Evolutionary conservation across 1,284 basidiomycete genomes (phyloP).

Genomic region (Tilletia caries): DNA sequence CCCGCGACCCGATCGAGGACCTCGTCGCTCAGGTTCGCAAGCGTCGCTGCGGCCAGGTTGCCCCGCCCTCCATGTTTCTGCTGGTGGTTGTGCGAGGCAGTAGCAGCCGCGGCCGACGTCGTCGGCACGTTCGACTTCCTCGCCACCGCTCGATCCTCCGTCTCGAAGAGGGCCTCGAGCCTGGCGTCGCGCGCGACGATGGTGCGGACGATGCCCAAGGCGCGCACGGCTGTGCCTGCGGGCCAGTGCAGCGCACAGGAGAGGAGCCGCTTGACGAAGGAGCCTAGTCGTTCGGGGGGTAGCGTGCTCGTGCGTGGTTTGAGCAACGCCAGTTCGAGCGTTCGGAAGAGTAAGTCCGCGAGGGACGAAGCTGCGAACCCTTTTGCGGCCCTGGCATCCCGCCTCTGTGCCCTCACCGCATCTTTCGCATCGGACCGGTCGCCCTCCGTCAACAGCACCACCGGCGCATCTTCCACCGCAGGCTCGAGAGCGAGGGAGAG

Average conservation of each 20-base stretch:
- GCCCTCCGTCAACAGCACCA: background rate
- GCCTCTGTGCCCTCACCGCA: slow-evolving; percentile 13
- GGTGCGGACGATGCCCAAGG: slow-evolving; percentile 69
- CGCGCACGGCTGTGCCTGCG: slow-evolving; percentile 64
- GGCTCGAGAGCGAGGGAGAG: slow-evolving; percentile 58
- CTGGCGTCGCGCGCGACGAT: slow-evolving; percentile 73
- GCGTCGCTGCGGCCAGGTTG: background rate
- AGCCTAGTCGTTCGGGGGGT: slow-evolving; percentile 76
- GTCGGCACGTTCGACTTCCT: slow-evolving; percentile 8
- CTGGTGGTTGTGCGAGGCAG: background rate
- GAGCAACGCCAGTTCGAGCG: slow-evolving; percentile 74
- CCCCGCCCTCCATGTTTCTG: background rate
- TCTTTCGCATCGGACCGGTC: slow-evolving; percentile 1
- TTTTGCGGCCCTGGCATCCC: background rate
- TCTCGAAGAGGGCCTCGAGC: slow-evolving; percentile 77
- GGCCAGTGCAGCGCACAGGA: slow-evolving; percentile 77
- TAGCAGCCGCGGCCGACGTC: background rate
- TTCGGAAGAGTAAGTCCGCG: slow-evolving; percentile 75
- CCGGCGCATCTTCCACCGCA: slow-evolving; percentile 56
- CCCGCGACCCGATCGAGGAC: slow-evolving; percentile 11
- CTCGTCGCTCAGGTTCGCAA: slow-evolving; percentile 60
- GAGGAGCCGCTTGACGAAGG: slow-evolving; percentile 86
- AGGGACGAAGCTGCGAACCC: slow-evolving; percentile 11
- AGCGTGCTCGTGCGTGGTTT: slow-evolving; percentile 58
- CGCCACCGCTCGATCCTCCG: slow-evolving; percentile 69